Evolutionary conservation across 805 yeast genomes (phyloP).

Genomic region (Lipomyces chichibuensis): DNA sequence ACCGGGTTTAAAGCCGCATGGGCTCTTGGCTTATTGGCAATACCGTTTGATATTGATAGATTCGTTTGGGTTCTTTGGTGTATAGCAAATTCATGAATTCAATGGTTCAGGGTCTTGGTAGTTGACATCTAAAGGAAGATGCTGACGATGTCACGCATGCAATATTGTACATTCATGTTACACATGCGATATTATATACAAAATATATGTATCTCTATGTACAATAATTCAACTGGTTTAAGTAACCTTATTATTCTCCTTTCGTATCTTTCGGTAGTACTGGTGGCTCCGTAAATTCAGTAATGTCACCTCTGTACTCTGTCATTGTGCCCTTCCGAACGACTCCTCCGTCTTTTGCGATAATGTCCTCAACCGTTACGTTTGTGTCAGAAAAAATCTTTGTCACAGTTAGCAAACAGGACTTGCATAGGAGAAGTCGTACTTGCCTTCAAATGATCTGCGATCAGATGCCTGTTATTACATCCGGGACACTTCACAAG

Average conservation of each 20-base stretch:
- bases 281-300: conserved; percentile 17
- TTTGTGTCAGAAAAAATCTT: conserved; percentile 28
- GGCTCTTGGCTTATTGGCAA: neutral
- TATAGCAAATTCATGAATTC: neutral
- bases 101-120: neutral
- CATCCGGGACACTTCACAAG: conserved; percentile 92
- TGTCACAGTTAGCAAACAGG: neutral
- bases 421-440: neutral
- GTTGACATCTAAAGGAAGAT: neutral
- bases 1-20: too few relatives aligned
- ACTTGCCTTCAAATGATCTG: conserved; percentile 72
- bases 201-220: neutral
- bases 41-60: neutral
- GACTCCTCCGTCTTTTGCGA: conserved; percentile 19
- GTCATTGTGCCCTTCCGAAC: conserved; percentile 17
- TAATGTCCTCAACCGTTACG: conserved; percentile 28
- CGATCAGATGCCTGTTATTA: conserved; percentile 82
- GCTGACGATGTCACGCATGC: neutral
- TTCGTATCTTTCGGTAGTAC: neutral
- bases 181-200: neutral
- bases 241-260: neutral
- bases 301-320: conserved; percentile 23
- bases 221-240: neutral
- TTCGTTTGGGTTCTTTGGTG: neutral
- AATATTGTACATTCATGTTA: neutral